These are phyloP conservation scores for Uncinocarpus reesii DNA, from an alignment of 2,329 filamentous ascomycete species.

Conservation along the genomic window DNA sequence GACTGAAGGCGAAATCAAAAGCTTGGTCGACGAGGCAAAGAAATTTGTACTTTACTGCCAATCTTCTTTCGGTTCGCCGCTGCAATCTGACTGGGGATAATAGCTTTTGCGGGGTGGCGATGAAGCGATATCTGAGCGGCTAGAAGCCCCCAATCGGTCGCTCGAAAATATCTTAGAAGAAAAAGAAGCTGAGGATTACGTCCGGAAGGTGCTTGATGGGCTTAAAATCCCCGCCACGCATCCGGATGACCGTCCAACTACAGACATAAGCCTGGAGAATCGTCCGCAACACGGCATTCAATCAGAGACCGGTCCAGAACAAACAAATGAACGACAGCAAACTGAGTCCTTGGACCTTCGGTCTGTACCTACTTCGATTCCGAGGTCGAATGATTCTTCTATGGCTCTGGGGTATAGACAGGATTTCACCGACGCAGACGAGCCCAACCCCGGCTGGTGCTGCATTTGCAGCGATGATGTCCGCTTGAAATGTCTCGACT, in stretches of 20 bases:
- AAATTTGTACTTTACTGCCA: conserved; percentile 17
- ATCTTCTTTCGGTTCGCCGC: not conserved
- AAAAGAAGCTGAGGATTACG: conserved; percentile 23
- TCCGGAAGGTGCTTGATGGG: conserved; percentile 25
- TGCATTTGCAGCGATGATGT: conserved; percentile 73
- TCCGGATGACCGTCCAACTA: conserved; percentile 6
- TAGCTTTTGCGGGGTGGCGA: conserved; percentile 3
- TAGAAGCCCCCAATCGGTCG: not conserved
- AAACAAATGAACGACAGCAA: not conserved
- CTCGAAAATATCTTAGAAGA: conserved; percentile 7
- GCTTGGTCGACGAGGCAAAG: conserved; percentile 19
- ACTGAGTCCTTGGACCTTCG: conserved; percentile 16
- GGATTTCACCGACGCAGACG: conserved; percentile 33
- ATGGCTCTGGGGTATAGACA: not conserved
- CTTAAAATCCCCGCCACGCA: conserved; percentile 3
- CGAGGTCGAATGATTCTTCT: not conserved
- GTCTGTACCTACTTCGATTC: conserved; percentile 19
- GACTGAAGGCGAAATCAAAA: conserved; percentile 8
- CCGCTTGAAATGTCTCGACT: conserved; percentile 60
- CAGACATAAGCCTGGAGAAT: not conserved
- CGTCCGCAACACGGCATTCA: not conserved
- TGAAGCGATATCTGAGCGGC: conserved; percentile 11
- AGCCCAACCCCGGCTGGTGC: conserved; percentile 65
- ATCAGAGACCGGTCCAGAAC: not conserved
- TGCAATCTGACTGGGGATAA: not conserved